Evolutionary conservation across 495 filamentous ascomycete genomes (phyloP).

Genomic region (Hypoxylon subgilvum): DNA sequence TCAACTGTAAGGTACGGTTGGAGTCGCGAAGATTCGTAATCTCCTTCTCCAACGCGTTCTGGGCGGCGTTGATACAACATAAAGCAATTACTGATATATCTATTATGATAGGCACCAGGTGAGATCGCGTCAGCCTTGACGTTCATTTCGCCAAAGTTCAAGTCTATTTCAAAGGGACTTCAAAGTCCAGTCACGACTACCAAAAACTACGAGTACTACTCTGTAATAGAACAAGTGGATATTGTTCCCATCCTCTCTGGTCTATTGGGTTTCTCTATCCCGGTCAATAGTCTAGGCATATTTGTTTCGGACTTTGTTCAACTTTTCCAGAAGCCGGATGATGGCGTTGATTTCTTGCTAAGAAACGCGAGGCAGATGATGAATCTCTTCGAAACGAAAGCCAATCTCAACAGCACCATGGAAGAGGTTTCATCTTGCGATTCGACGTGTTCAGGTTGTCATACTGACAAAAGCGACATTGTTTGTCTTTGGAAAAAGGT

Average conservation of each 20-base stretch:
- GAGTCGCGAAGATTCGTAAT: no score
- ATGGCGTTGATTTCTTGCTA: not conserved
- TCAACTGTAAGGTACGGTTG: no score
- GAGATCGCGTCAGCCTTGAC: not conserved
- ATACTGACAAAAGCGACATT: not conserved
- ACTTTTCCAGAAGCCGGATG: not conserved
- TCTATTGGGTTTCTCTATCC: not conserved
- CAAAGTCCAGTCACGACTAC: not conserved
- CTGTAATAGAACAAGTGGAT: not conserved
- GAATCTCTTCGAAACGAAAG: not conserved
- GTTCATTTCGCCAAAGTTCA: not conserved
- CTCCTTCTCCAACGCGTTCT: no score
- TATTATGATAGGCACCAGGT: no score
- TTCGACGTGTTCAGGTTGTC: not conserved
- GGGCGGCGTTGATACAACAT: no score
- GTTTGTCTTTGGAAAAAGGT: not conserved
- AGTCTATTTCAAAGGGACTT: not conserved
- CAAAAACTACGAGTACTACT: conserved; percentile 3
- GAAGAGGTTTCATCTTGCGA: not conserved
- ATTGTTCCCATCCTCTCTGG: not conserved
- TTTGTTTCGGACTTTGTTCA: not conserved
- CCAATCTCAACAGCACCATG: no score
- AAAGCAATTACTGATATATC: no score
- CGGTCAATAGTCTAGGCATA: not conserved
- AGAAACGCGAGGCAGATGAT: not conserved